These are phyloP conservation scores for Phlyctochytrium arcticum DNA, from an alignment of 192 early-diverging fungal genomes.

Conservation along the genomic window DNA sequence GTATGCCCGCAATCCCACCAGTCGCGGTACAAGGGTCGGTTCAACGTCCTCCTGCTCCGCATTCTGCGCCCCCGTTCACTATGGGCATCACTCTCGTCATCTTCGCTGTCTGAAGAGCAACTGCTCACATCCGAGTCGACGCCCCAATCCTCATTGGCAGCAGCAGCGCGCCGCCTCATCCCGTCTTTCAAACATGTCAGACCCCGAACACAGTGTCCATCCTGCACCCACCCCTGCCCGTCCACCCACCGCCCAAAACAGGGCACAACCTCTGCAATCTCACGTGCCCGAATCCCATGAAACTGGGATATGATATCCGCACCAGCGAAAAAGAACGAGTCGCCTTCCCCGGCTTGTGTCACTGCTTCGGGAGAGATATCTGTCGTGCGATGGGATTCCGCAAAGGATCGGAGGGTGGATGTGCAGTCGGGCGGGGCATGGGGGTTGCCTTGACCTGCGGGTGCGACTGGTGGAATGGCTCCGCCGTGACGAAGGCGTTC, in stretches of 20 bases:
- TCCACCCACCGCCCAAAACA: background rate
- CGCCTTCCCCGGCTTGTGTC: background rate
- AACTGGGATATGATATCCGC: background rate
- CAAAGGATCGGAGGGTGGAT: background rate
- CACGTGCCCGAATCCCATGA: background rate
- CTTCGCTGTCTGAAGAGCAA: too few relatives aligned
- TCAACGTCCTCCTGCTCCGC: too few relatives aligned
- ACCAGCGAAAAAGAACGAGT: background rate
- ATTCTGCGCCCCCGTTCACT: too few relatives aligned
- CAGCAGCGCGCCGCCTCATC: too few relatives aligned
- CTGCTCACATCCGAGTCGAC: too few relatives aligned
- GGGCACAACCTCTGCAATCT: conserved; percentile 1
- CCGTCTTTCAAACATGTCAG: background rate
- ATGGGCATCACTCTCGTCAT: too few relatives aligned
- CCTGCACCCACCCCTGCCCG: background rate
- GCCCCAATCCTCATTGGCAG: too few relatives aligned
- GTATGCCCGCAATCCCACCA: conserved; percentile 5
- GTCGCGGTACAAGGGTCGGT: too few relatives aligned
- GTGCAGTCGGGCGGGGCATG: too few relatives aligned
- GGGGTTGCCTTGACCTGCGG: too few relatives aligned
- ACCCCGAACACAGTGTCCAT: background rate
- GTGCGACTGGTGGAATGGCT: too few relatives aligned
- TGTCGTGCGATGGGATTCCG: background rate
- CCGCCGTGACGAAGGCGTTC: background rate
- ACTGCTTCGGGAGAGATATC: background rate